These are phyloP conservation scores for Cyberlindnera petersonii DNA, from an alignment of 805 yeast genomes.

Conservation along the genomic window DNA sequence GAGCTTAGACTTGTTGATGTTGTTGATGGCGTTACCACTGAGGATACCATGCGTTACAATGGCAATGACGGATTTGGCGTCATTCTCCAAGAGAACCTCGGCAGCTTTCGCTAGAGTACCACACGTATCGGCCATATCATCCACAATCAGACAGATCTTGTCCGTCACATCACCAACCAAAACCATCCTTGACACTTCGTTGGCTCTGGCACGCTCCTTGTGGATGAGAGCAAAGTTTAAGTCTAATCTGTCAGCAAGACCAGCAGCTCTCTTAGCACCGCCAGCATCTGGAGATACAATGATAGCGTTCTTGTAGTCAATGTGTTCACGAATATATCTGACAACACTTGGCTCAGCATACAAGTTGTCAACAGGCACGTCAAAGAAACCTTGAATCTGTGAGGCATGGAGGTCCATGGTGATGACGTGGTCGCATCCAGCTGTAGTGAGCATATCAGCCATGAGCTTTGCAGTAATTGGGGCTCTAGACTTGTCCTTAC, in stretches of 20 bases:
- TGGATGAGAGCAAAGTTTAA: slow-evolving; percentile 80
- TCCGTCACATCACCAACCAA: slow-evolving; percentile 79
- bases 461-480: slow-evolving; percentile 82
- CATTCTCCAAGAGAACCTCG: slow-evolving; percentile 62
- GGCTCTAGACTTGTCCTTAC: slow-evolving; percentile 81
- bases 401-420: slow-evolving; percentile 90
- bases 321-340: slow-evolving; percentile 62
- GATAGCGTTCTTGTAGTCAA: slow-evolving; percentile 58
- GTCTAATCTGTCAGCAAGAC: slow-evolving; percentile 74
- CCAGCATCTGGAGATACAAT: slow-evolving; percentile 87
- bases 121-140: slow-evolving; percentile 90
- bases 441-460: slow-evolving; percentile 78
- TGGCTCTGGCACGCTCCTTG: slow-evolving; percentile 79
- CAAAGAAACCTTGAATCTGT: slow-evolving; percentile 83
- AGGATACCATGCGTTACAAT: slow-evolving; percentile 81
- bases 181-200: slow-evolving; percentile 81
- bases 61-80: slow-evolving; percentile 71
- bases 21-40: slow-evolving; percentile 69
- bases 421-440: slow-evolving; percentile 83
- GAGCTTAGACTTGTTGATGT: slow-evolving; percentile 63
- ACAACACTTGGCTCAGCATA: slow-evolving; percentile 83
- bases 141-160: slow-evolving; percentile 73
- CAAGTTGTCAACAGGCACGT: slow-evolving; percentile 77
- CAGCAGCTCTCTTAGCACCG: slow-evolving; percentile 88
- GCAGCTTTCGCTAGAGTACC: slow-evolving; percentile 84